phyloP scores from a whole-genome alignment of 2,329 filamentous ascomycete species.

The Aspergillus sp. region DNA sequence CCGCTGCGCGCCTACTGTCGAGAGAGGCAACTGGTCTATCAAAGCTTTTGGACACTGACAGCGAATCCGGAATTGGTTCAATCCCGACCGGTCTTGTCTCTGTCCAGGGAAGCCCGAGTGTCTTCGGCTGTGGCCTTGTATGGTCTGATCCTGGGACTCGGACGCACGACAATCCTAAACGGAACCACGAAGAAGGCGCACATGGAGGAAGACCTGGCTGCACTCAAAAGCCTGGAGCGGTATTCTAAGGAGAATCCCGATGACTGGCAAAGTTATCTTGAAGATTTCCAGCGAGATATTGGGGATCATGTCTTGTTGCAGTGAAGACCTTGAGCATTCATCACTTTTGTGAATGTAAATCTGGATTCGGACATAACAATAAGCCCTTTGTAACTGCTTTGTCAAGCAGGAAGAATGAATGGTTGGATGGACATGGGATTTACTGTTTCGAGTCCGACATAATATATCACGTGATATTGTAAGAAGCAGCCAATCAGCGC shows the following conservation, averaged over 20 bases:
- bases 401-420: not conserved
- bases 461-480: constrained; percentile 27
- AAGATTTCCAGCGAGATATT: constrained; percentile 52
- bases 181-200: constrained; percentile 58
- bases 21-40: constrained; percentile 58
- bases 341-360: not conserved
- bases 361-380: not conserved
- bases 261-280: constrained; percentile 56
- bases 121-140: constrained; percentile 58
- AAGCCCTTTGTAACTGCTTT: not conserved
- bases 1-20: constrained; percentile 62
- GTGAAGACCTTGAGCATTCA: constrained; percentile 2
- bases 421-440: not conserved
- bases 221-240: constrained; percentile 45
- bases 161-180: constrained; percentile 57
- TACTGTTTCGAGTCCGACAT: constrained; percentile 9
- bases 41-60: constrained; percentile 66
- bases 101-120: constrained; percentile 54
- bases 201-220: constrained; percentile 59
- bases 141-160: constrained; percentile 59
- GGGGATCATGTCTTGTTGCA: constrained; percentile 32
- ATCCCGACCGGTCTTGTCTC: constrained; percentile 51
- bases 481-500: constrained; percentile 23
- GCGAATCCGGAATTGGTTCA: constrained; percentile 59
- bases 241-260: constrained; percentile 52